Conservation (phyloP, 495 filamentous ascomycete genomes). For the Hyaloscypha bicolor region DNA sequence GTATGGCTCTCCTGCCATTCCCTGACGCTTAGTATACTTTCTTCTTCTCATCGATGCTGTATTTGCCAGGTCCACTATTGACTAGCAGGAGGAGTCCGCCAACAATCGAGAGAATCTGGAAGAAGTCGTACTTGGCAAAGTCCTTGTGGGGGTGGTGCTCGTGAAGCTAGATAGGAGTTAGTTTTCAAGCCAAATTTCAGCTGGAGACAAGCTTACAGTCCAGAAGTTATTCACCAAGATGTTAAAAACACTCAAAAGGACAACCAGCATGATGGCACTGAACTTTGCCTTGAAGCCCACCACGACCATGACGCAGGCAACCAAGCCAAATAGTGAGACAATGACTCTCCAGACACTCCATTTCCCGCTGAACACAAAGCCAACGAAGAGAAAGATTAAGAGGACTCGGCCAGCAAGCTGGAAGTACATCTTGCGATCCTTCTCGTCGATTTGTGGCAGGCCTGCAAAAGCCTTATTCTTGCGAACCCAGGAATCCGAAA, state of each 20-base stretch:
- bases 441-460: constrained; percentile 91
- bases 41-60: constrained; percentile 99
- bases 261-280: constrained; percentile 90
- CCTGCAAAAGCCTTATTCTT: constrained; percentile 97
- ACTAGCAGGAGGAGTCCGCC: constrained; percentile 92
- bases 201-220: constrained; percentile 68
- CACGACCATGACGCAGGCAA: constrained; percentile 97
- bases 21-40: constrained; percentile 80
- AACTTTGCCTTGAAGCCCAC: constrained; percentile 99
- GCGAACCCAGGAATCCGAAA: constrained; percentile 96
- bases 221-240: constrained; percentile 99
- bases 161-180: constrained; percentile 70
- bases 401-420: constrained; percentile 96
- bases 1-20: not conserved
- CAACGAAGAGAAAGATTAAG: constrained; percentile 94
- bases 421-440: constrained; percentile 99
- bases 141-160: constrained; percentile 98
- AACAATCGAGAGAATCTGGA: constrained; percentile 98
- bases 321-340: constrained; percentile 79
- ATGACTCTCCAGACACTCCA: constrained; percentile 86
- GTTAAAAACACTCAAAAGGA: constrained; percentile 96
- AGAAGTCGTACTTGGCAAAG: constrained; percentile 99
- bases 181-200: not conserved
- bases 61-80: constrained; percentile 97
- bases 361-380: constrained; percentile 92